Evolutionary conservation across 2,329 filamentous ascomycete species (phyloP), one percentile per base, ranked within the genome.

Genomic region (Knoxdaviesia capensis): DNA sequence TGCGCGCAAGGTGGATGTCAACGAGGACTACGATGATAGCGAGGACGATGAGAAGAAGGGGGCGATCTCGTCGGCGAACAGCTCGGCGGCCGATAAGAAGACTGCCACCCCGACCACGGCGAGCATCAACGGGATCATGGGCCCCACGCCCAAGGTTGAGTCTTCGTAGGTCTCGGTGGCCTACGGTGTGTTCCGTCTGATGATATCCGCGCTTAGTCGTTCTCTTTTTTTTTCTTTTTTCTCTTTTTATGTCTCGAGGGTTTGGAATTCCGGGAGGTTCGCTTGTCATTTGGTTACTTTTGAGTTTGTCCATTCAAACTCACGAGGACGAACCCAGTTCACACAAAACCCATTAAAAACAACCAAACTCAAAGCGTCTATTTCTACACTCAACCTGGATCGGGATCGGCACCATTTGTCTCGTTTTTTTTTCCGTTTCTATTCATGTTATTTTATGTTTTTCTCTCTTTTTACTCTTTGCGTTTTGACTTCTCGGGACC

Each of bases 1-100:
- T 33, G 85, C 86, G 20, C 72, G 90, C 28, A 93, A 93, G 59
- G 92, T 98, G 75, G 88, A 96, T 6, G 83, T 96, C 20, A 87
- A 98, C 50, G 90, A 98, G 57, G 82, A 96, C 56, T 96, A 98
- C 53, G 88, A 96, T 56, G 88, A 96, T 53, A 88, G 87, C 44
- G 84, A 75, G 5, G 87, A 93, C 49, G 88, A 94, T 45, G 80
- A 90, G 44, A 78, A 79, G 62, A 79, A 79, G 56, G 55, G 57
- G 1, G 56, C 53, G 3, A 51, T 54, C 9, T 51, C 53, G 37
- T 53, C 57, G 10, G 55, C 60, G 1, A 54, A 60, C 9, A 60
- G 49, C 3, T 52, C 57, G 3, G 61, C 64, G 8, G 59, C 56
- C 20, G 67, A 69, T 28, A 53, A 59, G 43, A 71, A 69, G 55